Evolutionary conservation across 768 basidiomycete species (phyloP).

Genomic region (Lyophyllum shimeji): DNA sequence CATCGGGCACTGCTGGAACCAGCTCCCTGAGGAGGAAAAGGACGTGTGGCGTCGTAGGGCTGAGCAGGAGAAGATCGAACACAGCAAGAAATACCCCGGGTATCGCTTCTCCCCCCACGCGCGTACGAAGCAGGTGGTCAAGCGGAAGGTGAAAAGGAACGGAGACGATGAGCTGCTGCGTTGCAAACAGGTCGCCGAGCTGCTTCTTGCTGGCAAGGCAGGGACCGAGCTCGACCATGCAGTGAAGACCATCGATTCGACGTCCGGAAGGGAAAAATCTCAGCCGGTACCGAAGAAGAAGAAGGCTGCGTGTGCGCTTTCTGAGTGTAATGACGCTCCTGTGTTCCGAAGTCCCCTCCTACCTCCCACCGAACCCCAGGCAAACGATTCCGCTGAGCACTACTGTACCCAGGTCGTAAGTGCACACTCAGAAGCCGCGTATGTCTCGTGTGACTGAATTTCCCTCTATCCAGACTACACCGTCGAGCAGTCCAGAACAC

Average conservation of each 20-base stretch:
- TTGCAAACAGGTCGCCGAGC: slow-evolving; percentile 47
- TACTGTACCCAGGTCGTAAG: slow-evolving; percentile 5
- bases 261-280: slow-evolving; percentile 10
- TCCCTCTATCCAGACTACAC: not conserved
- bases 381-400: not conserved
- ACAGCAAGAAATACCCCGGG: slow-evolving; percentile 46
- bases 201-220: slow-evolving; percentile 49
- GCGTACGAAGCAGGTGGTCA: slow-evolving; percentile 43
- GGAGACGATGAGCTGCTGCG: slow-evolving; percentile 46
- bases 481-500: not conserved
- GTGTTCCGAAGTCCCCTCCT: slow-evolving; percentile 31
- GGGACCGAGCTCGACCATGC: slow-evolving; percentile 49
- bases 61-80: slow-evolving; percentile 49
- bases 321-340: slow-evolving; percentile 12
- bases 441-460: not conserved
- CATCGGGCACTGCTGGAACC: slow-evolving; percentile 55
- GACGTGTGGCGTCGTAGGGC: slow-evolving; percentile 51
- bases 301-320: not conserved
- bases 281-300: slow-evolving; percentile 6
- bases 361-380: slow-evolving; percentile 18
- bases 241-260: slow-evolving; percentile 31
- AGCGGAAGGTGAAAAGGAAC: slow-evolving; percentile 54
- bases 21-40: slow-evolving; percentile 49
- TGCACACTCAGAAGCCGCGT: not conserved
- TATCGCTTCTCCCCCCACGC: slow-evolving; percentile 53